A percentile compares a stretch with the other conserved stretches of the same genome.
Evolutionary conservation across 2,329 filamentous ascomycete species (phyloP).

Genomic region (Magnaporthiopsis incrustans): DNA sequence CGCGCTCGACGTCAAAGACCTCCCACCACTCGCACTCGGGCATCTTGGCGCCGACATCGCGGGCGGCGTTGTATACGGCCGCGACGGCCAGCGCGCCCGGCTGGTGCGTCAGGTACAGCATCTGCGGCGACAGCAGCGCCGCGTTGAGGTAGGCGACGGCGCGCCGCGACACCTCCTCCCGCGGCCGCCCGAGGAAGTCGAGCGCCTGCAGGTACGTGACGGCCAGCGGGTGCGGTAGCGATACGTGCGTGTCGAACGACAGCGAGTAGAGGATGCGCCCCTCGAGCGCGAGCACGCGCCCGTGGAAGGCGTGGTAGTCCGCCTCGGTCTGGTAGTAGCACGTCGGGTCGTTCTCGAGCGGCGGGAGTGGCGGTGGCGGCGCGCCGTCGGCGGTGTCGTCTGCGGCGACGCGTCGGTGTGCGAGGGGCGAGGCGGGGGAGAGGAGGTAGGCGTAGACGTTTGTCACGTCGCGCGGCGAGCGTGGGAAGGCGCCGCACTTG

Average conservation of each 20-base stretch:
- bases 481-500: constrained; percentile 72
- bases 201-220: constrained; percentile 91
- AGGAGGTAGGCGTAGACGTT: constrained; percentile 80
- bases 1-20: constrained; percentile 90
- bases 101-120: constrained; percentile 88
- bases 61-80: constrained; percentile 81
- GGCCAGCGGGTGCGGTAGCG: constrained; percentile 76
- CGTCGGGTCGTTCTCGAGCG: constrained; percentile 32
- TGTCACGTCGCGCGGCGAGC: constrained; percentile 69
- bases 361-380: constrained; percentile 16
- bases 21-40: constrained; percentile 93
- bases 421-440: constrained; percentile 50
- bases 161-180: constrained; percentile 50
- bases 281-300: constrained; percentile 64
- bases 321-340: constrained; percentile 66
- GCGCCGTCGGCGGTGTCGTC: constrained; percentile 20
- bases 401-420: constrained; percentile 21
- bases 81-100: constrained; percentile 78
- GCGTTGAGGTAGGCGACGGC: constrained; percentile 78
- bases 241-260: constrained; percentile 76
- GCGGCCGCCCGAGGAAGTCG: constrained; percentile 46
- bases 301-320: constrained; percentile 57
- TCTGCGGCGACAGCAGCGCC: constrained; percentile 75
- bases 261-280: constrained; percentile 67
- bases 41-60: constrained; percentile 68